Evolutionary conservation across 768 basidiomycete genomes (phyloP), one percentile per base, ranked within the genome.

Genomic region (Austroboletus eburneus): DNA sequence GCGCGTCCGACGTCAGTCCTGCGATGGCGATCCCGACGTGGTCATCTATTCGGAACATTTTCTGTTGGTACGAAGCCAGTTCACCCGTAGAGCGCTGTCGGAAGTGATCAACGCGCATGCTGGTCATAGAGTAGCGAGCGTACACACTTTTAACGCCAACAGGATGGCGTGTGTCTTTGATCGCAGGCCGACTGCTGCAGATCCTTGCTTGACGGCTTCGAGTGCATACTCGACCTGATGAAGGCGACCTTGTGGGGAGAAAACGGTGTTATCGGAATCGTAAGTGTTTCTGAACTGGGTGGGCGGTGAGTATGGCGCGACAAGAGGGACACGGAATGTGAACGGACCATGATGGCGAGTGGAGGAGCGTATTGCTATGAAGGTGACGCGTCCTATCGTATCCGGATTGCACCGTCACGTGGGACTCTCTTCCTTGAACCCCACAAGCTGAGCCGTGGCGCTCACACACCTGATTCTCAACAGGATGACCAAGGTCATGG

Each of bases 21-120:
- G 96, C 96, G 65, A 99, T 98, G 40, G 94, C 95, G 61, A 99
- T 92, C n/a, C 96, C 96, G 57, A 96, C 85, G 72, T 99, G 96
- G 68, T 98, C 93, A 63, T 99, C 96, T 83, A 99, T 95, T 62
- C 93, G 80, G 69, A 95, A 96, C 86, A 98, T 89, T 79, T 99
- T 98, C 74, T 98, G 94, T 66, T 99, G 96, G 76, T 98, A 98
- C n/a, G 91, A 91, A 14, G 96, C 94, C 43, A 99, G 79, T 67
- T 98, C 95, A 50, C 96, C 96, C 13, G 92, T 94, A 23, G 96
- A 98, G 68, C 95, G 81, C 96, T 99, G 41, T n/a, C 36, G 14
- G 34, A 17, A 16, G 34, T 50, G 30, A 27, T 55, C 39, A 58
- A 34, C 14, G 17, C 34, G 46, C 36, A 40, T 18, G 20, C 30